Evolutionary conservation across 352 stramenopile species (phyloP), one percentile per base, ranked within the genome.

Genomic region (Phytophthora constricta): DNA sequence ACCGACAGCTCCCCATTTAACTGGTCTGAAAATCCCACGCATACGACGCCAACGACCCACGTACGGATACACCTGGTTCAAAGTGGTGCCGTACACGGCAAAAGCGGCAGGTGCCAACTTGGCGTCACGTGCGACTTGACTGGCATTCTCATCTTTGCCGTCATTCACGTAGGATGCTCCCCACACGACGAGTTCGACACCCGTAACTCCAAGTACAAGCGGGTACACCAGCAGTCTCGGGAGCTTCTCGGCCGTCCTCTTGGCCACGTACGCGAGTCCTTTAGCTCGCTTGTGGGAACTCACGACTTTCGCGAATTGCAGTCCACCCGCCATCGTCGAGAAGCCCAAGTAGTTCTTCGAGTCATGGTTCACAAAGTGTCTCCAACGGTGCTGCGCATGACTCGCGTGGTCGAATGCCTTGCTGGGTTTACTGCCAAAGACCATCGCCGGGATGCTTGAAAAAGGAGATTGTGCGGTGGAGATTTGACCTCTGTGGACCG

Each of bases 11-110:
- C 69, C 69, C 69, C 69, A 77, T 31, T 77, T 77, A 7, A 77
- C 14, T 0, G 69, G 69, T 10, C 69, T 64, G 1, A 77, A 17
- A 42, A 46, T 74, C 13, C 41, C 41, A 7, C 65, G 69, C 10
- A 71, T 28, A 17, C 64, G 69, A 51, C 65, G 69, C 54, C 57
- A 74, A 42, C 43, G 69, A 47, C 69, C 69, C 5, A 58, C 58
- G 11, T 71, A 25, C 8, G 69, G 69, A 39, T 77, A 67, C 16
- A 77, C 69, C 9, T 62, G 52, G 53, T 77, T 77, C 1, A 77
- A 51, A 23, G 65, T 70, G 13, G 45, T 66, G 20, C 69, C 69
- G 43, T 74, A 77, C 9, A 77, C 34, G 9, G 60, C 64, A 17
- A 77, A 77, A 4, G 58, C 69, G 11, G 59, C 59, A 11, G 69